Conservation (phyloP, 495 filamentous ascomycete species). For the Aspergillus bertholletiae region DNA sequence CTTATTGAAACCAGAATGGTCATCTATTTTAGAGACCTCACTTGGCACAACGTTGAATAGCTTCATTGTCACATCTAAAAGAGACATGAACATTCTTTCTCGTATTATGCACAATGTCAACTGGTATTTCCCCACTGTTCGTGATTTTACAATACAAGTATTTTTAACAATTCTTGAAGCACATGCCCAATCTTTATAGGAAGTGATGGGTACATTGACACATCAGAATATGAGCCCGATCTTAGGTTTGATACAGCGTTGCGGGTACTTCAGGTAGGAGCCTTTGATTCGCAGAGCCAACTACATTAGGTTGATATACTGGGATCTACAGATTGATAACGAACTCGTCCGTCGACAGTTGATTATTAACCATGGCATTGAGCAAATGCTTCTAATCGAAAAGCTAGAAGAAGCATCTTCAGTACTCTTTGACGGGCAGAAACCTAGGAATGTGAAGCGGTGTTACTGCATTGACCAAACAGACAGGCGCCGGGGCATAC, state of each 20-base stretch:
- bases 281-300: background rate
- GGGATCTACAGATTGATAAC: slow-evolving; percentile 65
- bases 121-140: slow-evolving; percentile 38
- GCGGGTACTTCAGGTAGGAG: slow-evolving; percentile 61
- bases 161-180: slow-evolving; percentile 27
- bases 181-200: slow-evolving; percentile 64
- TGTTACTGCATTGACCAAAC: slow-evolving; percentile 62
- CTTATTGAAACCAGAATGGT: slow-evolving; percentile 78
- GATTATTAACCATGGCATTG: slow-evolving; percentile 77
- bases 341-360: slow-evolving; percentile 72
- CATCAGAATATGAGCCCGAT: slow-evolving; percentile 68
- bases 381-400: slow-evolving; percentile 78
- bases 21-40: slow-evolving; percentile 71
- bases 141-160: slow-evolving; percentile 7
- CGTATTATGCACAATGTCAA: slow-evolving; percentile 57
- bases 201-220: slow-evolving; percentile 55
- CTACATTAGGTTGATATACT: background rate
- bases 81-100: slow-evolving; percentile 61
- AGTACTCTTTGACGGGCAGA: slow-evolving; percentile 62
- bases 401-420: slow-evolving; percentile 59
- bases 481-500: slow-evolving; percentile 59
- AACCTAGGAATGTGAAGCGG: slow-evolving; percentile 65
- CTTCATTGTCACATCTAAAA: slow-evolving; percentile 77
- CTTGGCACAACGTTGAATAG: slow-evolving; percentile 61
- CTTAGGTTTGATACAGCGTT: slow-evolving; percentile 68